Base-by-base conservation (phyloP, 2,329 filamentous ascomycete genomes). In the Grosmannia huntii region DNA sequence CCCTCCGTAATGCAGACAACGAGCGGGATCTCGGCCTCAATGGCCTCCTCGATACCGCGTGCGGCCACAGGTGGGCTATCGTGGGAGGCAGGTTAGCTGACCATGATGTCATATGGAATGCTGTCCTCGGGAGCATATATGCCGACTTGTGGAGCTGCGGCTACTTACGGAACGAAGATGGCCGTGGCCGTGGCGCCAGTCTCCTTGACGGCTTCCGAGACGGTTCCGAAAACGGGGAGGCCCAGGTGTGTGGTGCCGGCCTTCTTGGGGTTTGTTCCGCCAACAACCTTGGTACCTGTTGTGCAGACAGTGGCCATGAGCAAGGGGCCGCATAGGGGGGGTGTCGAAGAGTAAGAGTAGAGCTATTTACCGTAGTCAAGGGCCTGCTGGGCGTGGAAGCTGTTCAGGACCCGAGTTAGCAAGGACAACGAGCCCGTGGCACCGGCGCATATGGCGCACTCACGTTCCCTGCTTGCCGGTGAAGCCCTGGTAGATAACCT, bases 201-300 rank as follows among this genome's bases (percentile, higher is more conserved):
- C 75, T 90, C 77, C 80, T 91, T 94, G 64, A 95, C 84, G 63
- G 89, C 94, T 58, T 99, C 90, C 66, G 77, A 76, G 66, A 99
- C 94, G 67, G 82, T 92, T 68, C 84, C 88, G 76, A 97, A 99
- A 69, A 99, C 94, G 60, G 94, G 94, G 66, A 87, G 87, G 71
- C 85, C 90, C 63, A 99, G 84, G 75, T 99, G 94, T 71, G 84
- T 86, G 68, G 83, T 76, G 70, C 94, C 94, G 65, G 94, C 94
- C 81, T 99, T 99, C 83, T 96, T 97, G 71, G 94, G 94, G 80
- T 97, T 97, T 70, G 92, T 97, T 71, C 94, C 94, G 73, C 94
- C 94, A 65, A 99, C 90, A 65, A 99, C 90, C 73, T 96, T 92
- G 68, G 94, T 99, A 73, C 92, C 90, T 95, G 64, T 31, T 9